phyloP scores from a whole-genome alignment of 495 filamentous ascomycete species.

The Penicillium angulare region DNA sequence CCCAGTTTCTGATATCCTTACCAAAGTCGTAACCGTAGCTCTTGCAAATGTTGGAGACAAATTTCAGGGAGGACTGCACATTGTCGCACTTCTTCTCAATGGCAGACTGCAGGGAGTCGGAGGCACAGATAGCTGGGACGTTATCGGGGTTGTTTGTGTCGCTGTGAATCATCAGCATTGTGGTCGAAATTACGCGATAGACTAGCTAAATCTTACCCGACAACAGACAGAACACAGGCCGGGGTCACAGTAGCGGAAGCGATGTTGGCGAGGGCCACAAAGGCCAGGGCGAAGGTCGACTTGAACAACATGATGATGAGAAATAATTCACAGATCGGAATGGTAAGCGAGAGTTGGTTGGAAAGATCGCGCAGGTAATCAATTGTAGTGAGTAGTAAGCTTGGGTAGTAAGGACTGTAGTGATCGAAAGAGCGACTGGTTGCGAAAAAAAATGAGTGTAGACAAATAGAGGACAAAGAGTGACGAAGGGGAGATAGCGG shows the following conservation, averaged over 20 bases:
- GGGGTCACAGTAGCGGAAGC: slow-evolving; percentile 27
- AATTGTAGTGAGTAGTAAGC: too few species aligned
- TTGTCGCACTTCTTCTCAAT: slow-evolving; percentile 31
- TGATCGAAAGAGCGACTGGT: slow-evolving; percentile 24
- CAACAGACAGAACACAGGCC: slow-evolving; percentile 36
- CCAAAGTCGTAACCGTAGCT: slow-evolving; percentile 34
- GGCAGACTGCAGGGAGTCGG: slow-evolving; percentile 27
- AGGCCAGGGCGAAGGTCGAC: slow-evolving; percentile 30
- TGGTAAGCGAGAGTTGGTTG: slow-evolving; percentile 11
- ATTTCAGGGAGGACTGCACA: slow-evolving; percentile 28
- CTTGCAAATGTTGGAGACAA: slow-evolving; percentile 32
- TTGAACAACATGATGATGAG: slow-evolving; percentile 37
- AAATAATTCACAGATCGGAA: slow-evolving; percentile 9
- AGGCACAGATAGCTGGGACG: slow-evolving; percentile 30
- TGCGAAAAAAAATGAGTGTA: slow-evolving; percentile 16
- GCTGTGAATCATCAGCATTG: slow-evolving; percentile 17
- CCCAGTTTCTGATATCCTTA: slow-evolving; percentile 19
- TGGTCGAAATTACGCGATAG: neutral
- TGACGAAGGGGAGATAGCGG: slow-evolving; percentile 23
- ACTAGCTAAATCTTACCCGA: slow-evolving; percentile 28
- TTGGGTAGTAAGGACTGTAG: slow-evolving; percentile 20
- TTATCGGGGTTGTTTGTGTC: slow-evolving; percentile 29
- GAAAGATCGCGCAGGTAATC: slow-evolving; percentile 29
- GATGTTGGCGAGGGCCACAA: slow-evolving; percentile 36
- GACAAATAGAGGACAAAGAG: slow-evolving; percentile 23